phyloP scores from a whole-genome alignment of 1,139 yeast genomes.

The Zygoascus sp. region DNA sequence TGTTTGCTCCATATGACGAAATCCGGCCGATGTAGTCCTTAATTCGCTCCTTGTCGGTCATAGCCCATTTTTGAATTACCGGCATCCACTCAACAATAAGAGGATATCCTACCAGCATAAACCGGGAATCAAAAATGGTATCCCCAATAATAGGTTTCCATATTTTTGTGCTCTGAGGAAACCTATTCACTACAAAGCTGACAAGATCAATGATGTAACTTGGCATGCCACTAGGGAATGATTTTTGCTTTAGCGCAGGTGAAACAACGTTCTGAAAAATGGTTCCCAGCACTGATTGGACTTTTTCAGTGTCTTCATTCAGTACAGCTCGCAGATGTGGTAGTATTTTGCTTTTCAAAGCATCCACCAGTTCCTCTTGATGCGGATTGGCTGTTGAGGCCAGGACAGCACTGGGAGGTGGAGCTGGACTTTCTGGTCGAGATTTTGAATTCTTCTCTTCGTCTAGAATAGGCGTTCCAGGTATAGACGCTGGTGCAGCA shows the following conservation, averaged over 20 bases:
- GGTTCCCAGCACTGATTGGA: slow-evolving; percentile 38
- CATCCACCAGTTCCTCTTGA: slow-evolving; percentile 39
- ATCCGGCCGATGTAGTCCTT: slow-evolving; percentile 50
- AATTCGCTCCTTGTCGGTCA: slow-evolving; percentile 54
- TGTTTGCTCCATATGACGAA: slow-evolving; percentile 48
- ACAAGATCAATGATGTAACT: slow-evolving; percentile 30
- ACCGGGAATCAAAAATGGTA: slow-evolving; percentile 34
- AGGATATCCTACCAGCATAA: slow-evolving; percentile 40
- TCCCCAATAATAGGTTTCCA: slow-evolving; percentile 41
- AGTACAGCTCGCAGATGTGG: slow-evolving; percentile 41
- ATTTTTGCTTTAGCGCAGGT: slow-evolving; percentile 42
- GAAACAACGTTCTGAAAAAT: slow-evolving; percentile 41
- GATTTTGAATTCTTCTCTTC: slow-evolving; percentile 3
- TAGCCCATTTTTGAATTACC: slow-evolving; percentile 53
- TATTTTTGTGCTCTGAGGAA: slow-evolving; percentile 30
- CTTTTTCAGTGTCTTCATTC: slow-evolving; percentile 46
- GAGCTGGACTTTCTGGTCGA: background rate
- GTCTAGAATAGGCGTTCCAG: slow-evolving; percentile 15
- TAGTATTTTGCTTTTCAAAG: slow-evolving; percentile 37
- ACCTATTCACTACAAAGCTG: background rate
- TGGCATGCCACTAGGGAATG: slow-evolving; percentile 13
- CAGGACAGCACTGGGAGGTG: background rate
- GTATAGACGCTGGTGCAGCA: background rate
- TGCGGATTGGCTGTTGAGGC: background rate
- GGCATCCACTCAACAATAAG: slow-evolving; percentile 43